Conservation (phyloP, 108 stramenopile species). For the Mediolabrus comicus region DNA sequence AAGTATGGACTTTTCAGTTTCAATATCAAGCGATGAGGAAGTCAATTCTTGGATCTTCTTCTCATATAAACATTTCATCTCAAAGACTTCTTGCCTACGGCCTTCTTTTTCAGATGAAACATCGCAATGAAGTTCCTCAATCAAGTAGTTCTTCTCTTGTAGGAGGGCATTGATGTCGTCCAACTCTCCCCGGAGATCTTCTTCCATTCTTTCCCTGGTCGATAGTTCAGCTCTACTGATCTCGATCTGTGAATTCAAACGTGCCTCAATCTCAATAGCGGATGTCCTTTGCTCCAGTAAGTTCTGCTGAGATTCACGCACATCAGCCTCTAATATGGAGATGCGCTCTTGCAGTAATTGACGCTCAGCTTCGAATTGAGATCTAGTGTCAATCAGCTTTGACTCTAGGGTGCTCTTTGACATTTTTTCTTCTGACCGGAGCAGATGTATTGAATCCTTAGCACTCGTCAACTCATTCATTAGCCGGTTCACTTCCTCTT, state of each 20-base stretch:
- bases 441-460: neutral
- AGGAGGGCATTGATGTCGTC: neutral
- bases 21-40: neutral
- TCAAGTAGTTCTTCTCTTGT: neutral
- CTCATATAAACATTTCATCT: neutral
- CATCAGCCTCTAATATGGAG: neutral
- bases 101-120: neutral
- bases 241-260: conserved; percentile 1
- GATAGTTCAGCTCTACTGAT: neutral
- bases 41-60: neutral
- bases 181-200: neutral
- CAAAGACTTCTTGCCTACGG: neutral
- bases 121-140: neutral
- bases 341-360: neutral
- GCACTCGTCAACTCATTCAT: conserved; percentile 1
- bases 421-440: conserved; percentile 1
- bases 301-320: neutral
- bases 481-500: conserved; percentile 3
- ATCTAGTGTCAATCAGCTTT: neutral
- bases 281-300: neutral
- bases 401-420: neutral
- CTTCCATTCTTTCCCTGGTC: neutral
- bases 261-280: neutral
- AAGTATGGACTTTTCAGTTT: neutral
- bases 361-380: neutral